Percentiles rank a stretch among this genome's conserved stretches.
These are phyloP conservation scores for Claviceps capensis DNA, from an alignment of 2,329 filamentous ascomycete genomes.

Conservation along the genomic window DNA sequence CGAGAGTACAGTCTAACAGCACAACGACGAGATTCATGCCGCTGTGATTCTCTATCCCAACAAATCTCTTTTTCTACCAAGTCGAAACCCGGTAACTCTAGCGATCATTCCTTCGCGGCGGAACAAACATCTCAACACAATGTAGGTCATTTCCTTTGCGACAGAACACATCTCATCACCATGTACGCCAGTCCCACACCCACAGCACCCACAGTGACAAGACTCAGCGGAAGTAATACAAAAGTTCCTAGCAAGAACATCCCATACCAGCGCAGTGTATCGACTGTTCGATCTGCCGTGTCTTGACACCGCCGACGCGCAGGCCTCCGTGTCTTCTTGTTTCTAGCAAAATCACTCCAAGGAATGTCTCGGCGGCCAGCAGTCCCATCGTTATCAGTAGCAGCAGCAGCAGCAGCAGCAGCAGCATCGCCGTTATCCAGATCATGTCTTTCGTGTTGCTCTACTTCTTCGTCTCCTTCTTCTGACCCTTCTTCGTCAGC, in stretches of 20 bases:
- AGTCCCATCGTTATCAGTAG: slow-evolving; percentile 12
- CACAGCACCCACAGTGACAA: slow-evolving; percentile 24
- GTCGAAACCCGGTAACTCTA: background rate
- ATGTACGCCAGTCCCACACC: slow-evolving; percentile 26
- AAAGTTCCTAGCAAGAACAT: slow-evolving; percentile 27
- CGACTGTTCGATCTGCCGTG: slow-evolving; percentile 24
- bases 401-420: background rate
- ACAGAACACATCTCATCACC: slow-evolving; percentile 19
- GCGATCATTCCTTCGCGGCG: too few relatives aligned
- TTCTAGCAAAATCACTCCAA: slow-evolving; percentile 6
- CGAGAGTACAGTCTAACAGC: background rate
- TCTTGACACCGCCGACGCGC: slow-evolving; percentile 19
- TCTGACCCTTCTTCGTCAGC: slow-evolving; percentile 14
- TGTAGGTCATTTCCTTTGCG: background rate
- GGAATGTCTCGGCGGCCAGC: slow-evolving; percentile 11
- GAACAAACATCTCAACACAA: too few relatives aligned
- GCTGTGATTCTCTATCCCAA: slow-evolving; percentile 11
- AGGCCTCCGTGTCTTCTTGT: slow-evolving; percentile 14
- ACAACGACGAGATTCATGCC: slow-evolving; percentile 15
- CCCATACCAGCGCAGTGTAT: slow-evolving; percentile 28
- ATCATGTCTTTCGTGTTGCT: slow-evolving; percentile 13
- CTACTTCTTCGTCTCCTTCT: slow-evolving; percentile 17
- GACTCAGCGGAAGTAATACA: slow-evolving; percentile 32
- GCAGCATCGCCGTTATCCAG: slow-evolving; percentile 11
- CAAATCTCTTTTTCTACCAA: slow-evolving; percentile 12